phyloP scores from a whole-genome alignment of 2,329 filamentous ascomycete species.

The Neofusicoccum kwambonambiense region DNA sequence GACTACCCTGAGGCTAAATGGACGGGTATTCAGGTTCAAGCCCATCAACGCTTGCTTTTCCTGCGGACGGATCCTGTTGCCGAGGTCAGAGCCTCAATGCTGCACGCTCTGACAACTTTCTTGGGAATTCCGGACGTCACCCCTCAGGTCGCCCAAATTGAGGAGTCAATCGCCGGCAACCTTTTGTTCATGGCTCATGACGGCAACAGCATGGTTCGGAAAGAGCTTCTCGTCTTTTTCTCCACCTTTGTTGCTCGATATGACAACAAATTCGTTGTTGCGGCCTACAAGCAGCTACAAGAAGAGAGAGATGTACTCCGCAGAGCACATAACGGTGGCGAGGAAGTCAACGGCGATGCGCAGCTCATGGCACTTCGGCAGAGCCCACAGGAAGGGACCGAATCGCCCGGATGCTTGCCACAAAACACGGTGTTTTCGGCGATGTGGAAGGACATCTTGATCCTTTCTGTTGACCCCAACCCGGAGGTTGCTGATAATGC shows the following conservation, averaged over 20 bases:
- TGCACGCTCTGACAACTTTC: conserved; percentile 91
- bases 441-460: conserved; percentile 89
- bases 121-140: conserved; percentile 90
- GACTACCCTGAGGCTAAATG: conserved; percentile 92
- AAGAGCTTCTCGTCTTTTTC: conserved; percentile 89
- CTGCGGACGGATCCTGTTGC: conserved; percentile 83
- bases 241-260: conserved; percentile 89
- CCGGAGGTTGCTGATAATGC: conserved; percentile 88
- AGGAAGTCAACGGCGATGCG: not conserved
- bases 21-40: conserved; percentile 86
- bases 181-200: conserved; percentile 90
- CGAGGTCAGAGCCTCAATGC: conserved; percentile 89
- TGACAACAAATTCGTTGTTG: conserved; percentile 86
- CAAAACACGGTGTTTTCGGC: conserved; percentile 90
- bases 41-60: conserved; percentile 75
- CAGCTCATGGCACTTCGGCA: conserved; percentile 50
- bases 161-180: conserved; percentile 86
- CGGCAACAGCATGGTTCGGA: conserved; percentile 89
- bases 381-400: conserved; percentile 4
- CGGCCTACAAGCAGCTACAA: conserved; percentile 83
- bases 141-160: conserved; percentile 83
- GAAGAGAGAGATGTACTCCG: conserved; percentile 45
- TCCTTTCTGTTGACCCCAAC: conserved; percentile 90
- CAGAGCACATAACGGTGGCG: not conserved
- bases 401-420: conserved; percentile 43